These are phyloP conservation scores for Hemisphaericaspora xylofermentans DNA, from an alignment of 1,139 yeast genomes.

Conservation along the genomic window DNA sequence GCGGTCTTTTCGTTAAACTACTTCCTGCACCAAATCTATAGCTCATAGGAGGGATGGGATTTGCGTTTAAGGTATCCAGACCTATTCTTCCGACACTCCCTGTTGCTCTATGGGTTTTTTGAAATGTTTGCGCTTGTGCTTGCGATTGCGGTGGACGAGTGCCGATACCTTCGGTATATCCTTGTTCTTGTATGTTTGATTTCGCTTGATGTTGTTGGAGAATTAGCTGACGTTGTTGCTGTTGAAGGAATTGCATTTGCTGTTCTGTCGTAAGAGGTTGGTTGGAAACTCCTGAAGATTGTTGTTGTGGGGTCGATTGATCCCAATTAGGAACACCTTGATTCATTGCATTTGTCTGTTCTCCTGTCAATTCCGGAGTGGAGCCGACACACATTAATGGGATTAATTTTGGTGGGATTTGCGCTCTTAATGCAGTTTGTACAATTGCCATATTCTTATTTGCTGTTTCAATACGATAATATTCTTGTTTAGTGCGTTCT, in stretches of 20 bases:
- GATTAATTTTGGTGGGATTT: conserved; percentile 67
- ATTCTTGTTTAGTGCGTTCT: conserved; percentile 83
- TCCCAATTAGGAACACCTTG: conserved; percentile 9
- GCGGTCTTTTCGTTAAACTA: conserved; percentile 18
- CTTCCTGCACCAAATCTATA: conserved; percentile 43
- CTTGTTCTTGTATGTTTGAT: conserved; percentile 5
- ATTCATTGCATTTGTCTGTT: conserved; percentile 9
- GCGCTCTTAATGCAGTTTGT: conserved; percentile 59
- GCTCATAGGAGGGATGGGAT: conserved; percentile 36
- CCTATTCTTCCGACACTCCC: conserved; percentile 8
- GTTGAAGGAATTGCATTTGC: conserved; percentile 6
- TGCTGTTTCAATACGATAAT: conserved; percentile 63
- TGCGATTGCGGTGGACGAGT: no score
- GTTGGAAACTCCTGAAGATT: conserved; percentile 7
- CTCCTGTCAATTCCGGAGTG: conserved; percentile 9
- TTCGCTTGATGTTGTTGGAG: conserved; percentile 7
- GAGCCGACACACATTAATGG: conserved; percentile 55
- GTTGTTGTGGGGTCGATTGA: conserved; percentile 7
- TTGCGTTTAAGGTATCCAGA: conserved; percentile 23
- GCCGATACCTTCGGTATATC: conserved; percentile 4
- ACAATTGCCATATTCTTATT: conserved; percentile 61
- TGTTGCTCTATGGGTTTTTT: conserved; percentile 7
- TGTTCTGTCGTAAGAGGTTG: conserved; percentile 2
- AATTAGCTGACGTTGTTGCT: conserved; percentile 8
- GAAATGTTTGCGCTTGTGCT: conserved; percentile 3